phyloP scores from a whole-genome alignment of 192 early-diverging fungal genomes.

The Entomortierella beljakovae region DNA sequence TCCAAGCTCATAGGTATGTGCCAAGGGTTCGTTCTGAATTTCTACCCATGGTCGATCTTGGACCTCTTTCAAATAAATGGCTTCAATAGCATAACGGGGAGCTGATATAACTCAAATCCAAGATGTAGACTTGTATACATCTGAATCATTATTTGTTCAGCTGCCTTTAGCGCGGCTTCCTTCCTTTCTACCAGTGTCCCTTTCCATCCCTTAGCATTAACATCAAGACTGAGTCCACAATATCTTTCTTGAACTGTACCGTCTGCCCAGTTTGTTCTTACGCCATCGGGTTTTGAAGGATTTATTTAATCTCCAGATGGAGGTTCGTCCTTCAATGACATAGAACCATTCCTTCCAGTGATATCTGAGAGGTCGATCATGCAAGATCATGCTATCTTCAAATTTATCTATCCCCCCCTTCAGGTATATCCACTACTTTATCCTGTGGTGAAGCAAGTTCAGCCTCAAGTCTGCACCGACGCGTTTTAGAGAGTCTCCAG shows the following conservation, averaged over 20 bases:
- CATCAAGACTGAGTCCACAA: not conserved
- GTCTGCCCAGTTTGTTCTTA: not conserved
- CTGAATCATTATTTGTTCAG: constrained; percentile 9
- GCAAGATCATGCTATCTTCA: not conserved
- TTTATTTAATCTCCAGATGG: constrained; percentile 31
- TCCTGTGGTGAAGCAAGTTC: too few relatives aligned
- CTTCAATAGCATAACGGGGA: constrained; percentile 72
- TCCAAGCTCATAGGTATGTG: constrained; percentile 54
- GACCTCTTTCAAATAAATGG: constrained; percentile 67
- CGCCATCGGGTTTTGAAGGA: constrained; percentile 10
- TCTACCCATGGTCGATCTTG: constrained; percentile 50
- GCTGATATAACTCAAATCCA: constrained; percentile 72
- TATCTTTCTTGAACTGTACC: constrained; percentile 9
- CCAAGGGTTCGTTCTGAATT: constrained; percentile 31
- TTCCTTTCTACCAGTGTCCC: not conserved
- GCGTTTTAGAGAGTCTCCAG: too few relatives aligned
- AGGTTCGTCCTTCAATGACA: constrained; percentile 11
- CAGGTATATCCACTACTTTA: too few relatives aligned
- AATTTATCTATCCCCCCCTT: too few relatives aligned
- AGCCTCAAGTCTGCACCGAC: too few relatives aligned
- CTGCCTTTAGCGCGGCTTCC: not conserved
- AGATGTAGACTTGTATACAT: constrained; percentile 35
- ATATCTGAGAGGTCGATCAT: constrained; percentile 7
- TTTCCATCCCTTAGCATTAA: not conserved
- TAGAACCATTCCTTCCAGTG: constrained; percentile 38